These are phyloP conservation scores for Fusarium marasasianum DNA, from an alignment of 2,329 filamentous ascomycete species.

Conservation along the genomic window DNA sequence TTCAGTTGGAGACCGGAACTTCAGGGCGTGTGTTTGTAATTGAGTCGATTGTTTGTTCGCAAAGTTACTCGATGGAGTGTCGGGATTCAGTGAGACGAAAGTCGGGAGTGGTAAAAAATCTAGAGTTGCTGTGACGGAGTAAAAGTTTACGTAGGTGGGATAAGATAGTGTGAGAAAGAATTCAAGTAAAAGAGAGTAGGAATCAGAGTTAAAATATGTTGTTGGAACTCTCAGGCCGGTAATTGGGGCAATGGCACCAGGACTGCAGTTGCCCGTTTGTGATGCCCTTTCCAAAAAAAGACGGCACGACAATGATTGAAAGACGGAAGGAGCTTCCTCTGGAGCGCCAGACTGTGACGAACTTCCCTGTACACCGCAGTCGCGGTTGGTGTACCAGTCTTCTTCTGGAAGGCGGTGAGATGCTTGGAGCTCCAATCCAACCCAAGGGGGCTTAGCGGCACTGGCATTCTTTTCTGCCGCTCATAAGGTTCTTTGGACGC, in stretches of 20 bases:
- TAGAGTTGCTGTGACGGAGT: not conserved
- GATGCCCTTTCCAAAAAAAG: conserved; percentile 20
- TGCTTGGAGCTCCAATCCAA: accelerated
- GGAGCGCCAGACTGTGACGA: conserved; percentile 18
- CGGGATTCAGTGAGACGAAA: not conserved
- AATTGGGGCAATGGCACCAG: not conserved
- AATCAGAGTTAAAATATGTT: not conserved
- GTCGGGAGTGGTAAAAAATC: not conserved
- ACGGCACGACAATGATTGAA: conserved; percentile 25
- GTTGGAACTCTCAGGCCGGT: not conserved
- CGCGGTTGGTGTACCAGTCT: not conserved
- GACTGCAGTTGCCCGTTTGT: conserved; percentile 2
- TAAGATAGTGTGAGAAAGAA: not conserved
- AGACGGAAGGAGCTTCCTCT: conserved; percentile 19
- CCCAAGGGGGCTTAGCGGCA: not conserved
- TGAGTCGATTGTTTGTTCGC: not conserved
- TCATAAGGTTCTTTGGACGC: conserved; percentile 8
- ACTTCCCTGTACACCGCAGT: conserved; percentile 27
- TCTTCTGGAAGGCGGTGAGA: conserved; percentile 11
- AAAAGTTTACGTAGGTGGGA: not conserved
- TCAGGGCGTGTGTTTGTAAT: not conserved
- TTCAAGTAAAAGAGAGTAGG: not conserved
- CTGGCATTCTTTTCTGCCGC: conserved; percentile 39
- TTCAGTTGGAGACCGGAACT: too few relatives aligned
- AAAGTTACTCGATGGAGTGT: not conserved